Evolutionary conservation across 768 basidiomycete species (phyloP).

Genomic region (Candolleomyces efflorescens): DNA sequence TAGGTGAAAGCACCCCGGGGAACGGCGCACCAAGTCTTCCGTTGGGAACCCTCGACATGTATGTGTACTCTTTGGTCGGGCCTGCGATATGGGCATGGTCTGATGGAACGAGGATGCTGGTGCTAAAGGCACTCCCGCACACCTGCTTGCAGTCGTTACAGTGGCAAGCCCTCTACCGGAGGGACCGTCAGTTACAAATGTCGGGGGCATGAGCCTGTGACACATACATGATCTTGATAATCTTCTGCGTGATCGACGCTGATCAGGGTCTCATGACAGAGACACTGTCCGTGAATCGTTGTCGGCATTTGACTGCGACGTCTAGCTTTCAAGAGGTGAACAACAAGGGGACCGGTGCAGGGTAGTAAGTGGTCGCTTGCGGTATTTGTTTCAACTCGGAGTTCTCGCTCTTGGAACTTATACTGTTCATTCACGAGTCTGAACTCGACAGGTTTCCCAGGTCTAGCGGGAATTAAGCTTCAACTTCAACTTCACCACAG

Average conservation of each 20-base stretch:
- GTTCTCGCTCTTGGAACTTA: too few species aligned
- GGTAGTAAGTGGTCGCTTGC: too few species aligned
- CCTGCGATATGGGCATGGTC: neutral
- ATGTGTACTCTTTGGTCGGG: neutral
- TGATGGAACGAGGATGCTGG: neutral
- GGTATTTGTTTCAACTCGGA: too few species aligned
- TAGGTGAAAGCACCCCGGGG: neutral
- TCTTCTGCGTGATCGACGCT: neutral
- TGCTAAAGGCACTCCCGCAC: conserved; percentile 1
- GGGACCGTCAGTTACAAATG: neutral
- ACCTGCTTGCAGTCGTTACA: conserved; percentile 2
- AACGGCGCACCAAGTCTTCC: neutral
- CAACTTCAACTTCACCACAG: too few species aligned
- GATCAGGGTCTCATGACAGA: neutral
- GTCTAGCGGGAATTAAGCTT: too few species aligned
- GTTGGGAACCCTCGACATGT: neutral
- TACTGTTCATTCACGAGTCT: too few species aligned
- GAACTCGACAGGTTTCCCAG: too few species aligned
- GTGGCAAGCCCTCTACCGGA: neutral
- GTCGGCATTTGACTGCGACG: neutral
- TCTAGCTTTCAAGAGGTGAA: too few species aligned
- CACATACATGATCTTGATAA: conserved; percentile 1
- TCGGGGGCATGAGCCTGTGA: neutral
- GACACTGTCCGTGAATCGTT: conserved; percentile 1
- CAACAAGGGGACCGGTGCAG: too few species aligned